These are phyloP conservation scores for Coemansia erecta DNA, from an alignment of 192 early-diverging fungal genomes.

Conservation along the genomic window DNA sequence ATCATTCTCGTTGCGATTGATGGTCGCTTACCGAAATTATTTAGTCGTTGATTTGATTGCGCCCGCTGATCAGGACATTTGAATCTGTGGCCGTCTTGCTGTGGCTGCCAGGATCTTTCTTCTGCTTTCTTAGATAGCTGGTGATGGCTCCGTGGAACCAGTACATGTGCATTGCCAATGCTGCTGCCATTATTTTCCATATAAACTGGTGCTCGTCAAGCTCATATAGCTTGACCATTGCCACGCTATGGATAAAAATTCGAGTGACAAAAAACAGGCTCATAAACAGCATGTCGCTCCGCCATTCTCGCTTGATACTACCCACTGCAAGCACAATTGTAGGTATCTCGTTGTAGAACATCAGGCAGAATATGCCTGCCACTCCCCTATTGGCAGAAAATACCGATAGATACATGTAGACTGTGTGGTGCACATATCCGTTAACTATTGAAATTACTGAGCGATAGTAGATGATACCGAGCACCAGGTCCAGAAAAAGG, in stretches of 20 bases:
- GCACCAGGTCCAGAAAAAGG: constrained; percentile 53
- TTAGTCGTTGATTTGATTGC: too few relatives aligned
- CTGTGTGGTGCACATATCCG: constrained; percentile 64
- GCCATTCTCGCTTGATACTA: constrained; percentile 43
- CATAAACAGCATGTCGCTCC: constrained; percentile 58
- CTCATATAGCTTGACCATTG: constrained; percentile 34
- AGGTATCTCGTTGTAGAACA: constrained; percentile 60
- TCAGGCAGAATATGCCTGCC: constrained; percentile 43
- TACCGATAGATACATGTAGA: constrained; percentile 44
- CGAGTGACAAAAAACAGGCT: constrained; percentile 56
- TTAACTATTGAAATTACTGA: constrained; percentile 54
- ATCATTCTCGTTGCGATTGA: too few relatives aligned
- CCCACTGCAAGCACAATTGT: constrained; percentile 60
- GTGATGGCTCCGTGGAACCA: constrained; percentile 52
- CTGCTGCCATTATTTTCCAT: constrained; percentile 35
- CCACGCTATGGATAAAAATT: constrained; percentile 54
- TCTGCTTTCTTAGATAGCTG: constrained; percentile 1
- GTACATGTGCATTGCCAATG: constrained; percentile 56
- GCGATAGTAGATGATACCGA: constrained; percentile 58
- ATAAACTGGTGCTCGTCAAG: constrained; percentile 23
- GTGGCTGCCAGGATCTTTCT: not conserved
- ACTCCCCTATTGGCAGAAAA: constrained; percentile 29
- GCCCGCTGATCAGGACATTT: too few relatives aligned
- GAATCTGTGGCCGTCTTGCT: too few relatives aligned
- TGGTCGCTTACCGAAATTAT: too few relatives aligned